Percentiles rank a stretch among this genome's conserved stretches.
These are phyloP conservation scores for Amaranthus palmeri DNA, from an alignment of 148 eudicot species.

Conservation along the genomic window DNA sequence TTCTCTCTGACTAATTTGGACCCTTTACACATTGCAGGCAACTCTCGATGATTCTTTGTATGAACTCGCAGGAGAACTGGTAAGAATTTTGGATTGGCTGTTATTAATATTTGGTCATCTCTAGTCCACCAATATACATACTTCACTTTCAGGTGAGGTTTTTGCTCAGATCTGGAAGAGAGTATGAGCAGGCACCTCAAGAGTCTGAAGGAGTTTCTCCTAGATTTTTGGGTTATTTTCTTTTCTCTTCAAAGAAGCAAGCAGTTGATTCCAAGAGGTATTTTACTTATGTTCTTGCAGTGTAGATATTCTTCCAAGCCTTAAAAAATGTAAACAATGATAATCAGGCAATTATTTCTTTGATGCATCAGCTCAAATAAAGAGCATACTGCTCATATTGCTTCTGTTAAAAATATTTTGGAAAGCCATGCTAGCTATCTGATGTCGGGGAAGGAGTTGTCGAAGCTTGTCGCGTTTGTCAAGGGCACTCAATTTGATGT, in stretches of 20 bases:
- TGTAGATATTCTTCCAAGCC: neutral
- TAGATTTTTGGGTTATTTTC: conserved; percentile 64
- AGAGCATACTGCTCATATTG: conserved; percentile 81
- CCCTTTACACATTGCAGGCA: conserved; percentile 47
- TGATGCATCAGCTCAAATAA: conserved; percentile 56
- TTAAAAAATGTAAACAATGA: neutral
- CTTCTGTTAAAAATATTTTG: conserved; percentile 84
- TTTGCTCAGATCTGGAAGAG: conserved; percentile 91
- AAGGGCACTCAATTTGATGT: conserved; percentile 98
- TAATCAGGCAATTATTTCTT: conserved; percentile 5
- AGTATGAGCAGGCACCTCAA: conserved; percentile 57
- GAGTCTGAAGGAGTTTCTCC: conserved; percentile 76
- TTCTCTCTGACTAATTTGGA: conserved; percentile 20
- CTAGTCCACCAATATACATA: neutral
- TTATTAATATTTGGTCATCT: neutral
- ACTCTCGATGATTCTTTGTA: conserved; percentile 92
- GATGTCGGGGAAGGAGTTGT: conserved; percentile 96
- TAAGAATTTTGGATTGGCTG: conserved; percentile 23
- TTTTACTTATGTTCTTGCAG: neutral
- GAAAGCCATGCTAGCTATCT: conserved; percentile 95
- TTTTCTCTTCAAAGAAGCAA: conserved; percentile 71
- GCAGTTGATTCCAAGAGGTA: conserved; percentile 69
- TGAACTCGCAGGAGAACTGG: conserved; percentile 99
- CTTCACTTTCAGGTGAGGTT: conserved; percentile 68
- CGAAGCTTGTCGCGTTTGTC: conserved; percentile 96